Evolutionary conservation across 2,329 filamentous ascomycete genomes (phyloP).

Genomic region (Paraconiothyrium brasiliense): DNA sequence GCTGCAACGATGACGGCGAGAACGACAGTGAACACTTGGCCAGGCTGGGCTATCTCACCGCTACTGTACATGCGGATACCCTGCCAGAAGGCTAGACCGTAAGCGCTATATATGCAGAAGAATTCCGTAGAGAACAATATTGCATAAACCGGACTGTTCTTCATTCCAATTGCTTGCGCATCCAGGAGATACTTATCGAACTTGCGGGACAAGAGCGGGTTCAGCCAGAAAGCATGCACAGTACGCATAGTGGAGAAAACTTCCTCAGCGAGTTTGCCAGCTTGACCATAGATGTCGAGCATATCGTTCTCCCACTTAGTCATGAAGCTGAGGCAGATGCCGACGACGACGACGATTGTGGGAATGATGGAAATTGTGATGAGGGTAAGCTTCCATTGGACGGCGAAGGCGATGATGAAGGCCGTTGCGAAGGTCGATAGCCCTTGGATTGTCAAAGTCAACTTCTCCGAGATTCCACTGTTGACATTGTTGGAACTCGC

Average conservation of each 20-base stretch:
- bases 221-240: conserved; percentile 58
- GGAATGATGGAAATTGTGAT: conserved; percentile 68
- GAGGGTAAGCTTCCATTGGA: conserved; percentile 91
- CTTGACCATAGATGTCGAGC: conserved; percentile 55
- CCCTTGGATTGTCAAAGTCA: conserved; percentile 55
- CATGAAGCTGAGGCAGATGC: conserved; percentile 46
- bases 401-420: conserved; percentile 89
- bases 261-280: conserved; percentile 60
- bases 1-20: conserved; percentile 55
- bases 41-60: conserved; percentile 59
- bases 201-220: conserved; percentile 52
- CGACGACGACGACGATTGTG: conserved; percentile 48
- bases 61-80: conserved; percentile 65
- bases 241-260: conserved; percentile 61
- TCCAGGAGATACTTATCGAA: conserved; percentile 56
- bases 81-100: conserved; percentile 60
- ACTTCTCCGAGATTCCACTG: conserved; percentile 73
- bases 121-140: conserved; percentile 55
- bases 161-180: conserved; percentile 56
- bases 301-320: conserved; percentile 48
- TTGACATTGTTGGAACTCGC: conserved; percentile 93
- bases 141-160: conserved; percentile 55
- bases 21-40: conserved; percentile 49
- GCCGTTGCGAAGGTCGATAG: conserved; percentile 73
- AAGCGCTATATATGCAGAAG: conserved; percentile 54